These are phyloP conservation scores for Debaryomycetaceae sp. DNA, from an alignment of 1,139 yeast genomes.

Conservation along the genomic window DNA sequence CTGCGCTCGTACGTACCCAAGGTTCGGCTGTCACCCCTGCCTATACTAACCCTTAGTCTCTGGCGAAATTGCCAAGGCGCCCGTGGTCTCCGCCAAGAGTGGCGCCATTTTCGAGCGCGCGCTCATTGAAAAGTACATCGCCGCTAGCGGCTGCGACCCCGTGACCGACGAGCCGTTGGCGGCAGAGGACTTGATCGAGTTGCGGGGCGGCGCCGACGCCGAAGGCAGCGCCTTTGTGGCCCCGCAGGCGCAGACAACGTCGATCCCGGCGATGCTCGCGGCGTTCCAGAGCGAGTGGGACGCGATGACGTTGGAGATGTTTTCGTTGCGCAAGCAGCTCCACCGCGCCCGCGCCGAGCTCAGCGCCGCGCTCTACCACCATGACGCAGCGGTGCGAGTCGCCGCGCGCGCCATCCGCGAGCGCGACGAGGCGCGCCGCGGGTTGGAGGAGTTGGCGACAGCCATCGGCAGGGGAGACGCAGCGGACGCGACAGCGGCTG, in stretches of 20 bases:
- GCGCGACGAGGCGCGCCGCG: constrained; percentile 65
- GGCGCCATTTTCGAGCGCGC: constrained; percentile 67
- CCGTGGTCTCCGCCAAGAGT: constrained; percentile 76
- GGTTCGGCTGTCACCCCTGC: too few relatives aligned
- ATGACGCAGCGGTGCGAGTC: constrained; percentile 88
- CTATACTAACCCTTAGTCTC: constrained; percentile 36
- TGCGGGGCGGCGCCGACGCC: constrained; percentile 19
- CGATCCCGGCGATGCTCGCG: constrained; percentile 75
- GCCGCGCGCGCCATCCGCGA: constrained; percentile 72
- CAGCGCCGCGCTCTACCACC: constrained; percentile 72
- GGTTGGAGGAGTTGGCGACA: constrained; percentile 46
- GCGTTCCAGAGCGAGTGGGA: constrained; percentile 90
- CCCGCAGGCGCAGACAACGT: constrained; percentile 52
- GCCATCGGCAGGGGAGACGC: constrained; percentile 25
- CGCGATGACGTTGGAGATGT: constrained; percentile 75
- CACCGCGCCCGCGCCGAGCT: constrained; percentile 65
- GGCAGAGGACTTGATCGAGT: constrained; percentile 53
- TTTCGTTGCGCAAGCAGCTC: constrained; percentile 69
- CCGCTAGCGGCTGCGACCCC: constrained; percentile 73
- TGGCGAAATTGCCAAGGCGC: constrained; percentile 62
- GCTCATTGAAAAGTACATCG: constrained; percentile 58
- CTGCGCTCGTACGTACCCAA: too few relatives aligned
- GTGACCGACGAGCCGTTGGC: constrained; percentile 58
- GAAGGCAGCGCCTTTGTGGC: constrained; percentile 23
- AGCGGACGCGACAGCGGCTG: too few relatives aligned